Conservation (phyloP, 208 protist species). For the Endotrypanum monterogeii region DNA sequence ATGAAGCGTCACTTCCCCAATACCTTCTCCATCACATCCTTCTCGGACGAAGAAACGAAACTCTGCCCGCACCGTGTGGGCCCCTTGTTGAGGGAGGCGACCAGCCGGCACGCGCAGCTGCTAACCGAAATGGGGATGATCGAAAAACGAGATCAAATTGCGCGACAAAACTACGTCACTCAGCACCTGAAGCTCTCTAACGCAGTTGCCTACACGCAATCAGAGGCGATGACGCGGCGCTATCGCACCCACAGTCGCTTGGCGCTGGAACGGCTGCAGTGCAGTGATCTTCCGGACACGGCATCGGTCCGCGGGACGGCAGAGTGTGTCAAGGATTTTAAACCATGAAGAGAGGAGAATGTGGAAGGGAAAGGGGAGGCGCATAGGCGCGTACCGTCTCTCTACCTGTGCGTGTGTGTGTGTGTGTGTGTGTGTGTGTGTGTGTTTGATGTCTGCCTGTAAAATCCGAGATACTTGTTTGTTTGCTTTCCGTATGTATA, state of each 20-base stretch:
- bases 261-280: constrained; percentile 25
- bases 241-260: constrained; percentile 18
- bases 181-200: constrained; percentile 30
- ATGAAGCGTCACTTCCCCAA: not conserved
- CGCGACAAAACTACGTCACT: constrained; percentile 25
- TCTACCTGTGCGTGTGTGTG: not conserved
- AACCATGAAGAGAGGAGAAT: not conserved
- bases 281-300: not conserved
- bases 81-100: constrained; percentile 19
- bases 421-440: constrained; percentile 1
- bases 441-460: not conserved
- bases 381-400: no score
- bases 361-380: not conserved
- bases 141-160: constrained; percentile 21
- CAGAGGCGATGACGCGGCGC: constrained; percentile 30
- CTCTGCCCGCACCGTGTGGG: constrained; percentile 15
- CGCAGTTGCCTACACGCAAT: constrained; percentile 19
- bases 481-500: no score
- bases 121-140: constrained; percentile 25
- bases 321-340: constrained; percentile 3
- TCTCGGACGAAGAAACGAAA: constrained; percentile 25
- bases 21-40: constrained; percentile 12
- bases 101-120: constrained; percentile 14
- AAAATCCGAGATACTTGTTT: no score
- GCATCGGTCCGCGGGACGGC: not conserved